phyloP scores from a whole-genome alignment of 1,139 yeast genomes.

The Kodamaea alishanica region DNA sequence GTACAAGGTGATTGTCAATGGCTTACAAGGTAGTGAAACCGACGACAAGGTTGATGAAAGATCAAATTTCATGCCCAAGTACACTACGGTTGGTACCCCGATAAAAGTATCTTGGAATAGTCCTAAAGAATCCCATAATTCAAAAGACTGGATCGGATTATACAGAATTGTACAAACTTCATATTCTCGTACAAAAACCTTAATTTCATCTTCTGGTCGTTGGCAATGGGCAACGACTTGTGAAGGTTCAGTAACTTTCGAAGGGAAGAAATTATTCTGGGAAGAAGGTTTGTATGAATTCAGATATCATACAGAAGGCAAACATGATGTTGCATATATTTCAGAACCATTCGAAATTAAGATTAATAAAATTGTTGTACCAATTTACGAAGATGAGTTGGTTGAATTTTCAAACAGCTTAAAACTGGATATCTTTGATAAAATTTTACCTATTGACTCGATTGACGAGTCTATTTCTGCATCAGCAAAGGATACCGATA shows the following conservation, averaged over 20 bases:
- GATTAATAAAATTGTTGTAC: slow-evolving; percentile 39
- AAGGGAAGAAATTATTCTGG: slow-evolving; percentile 53
- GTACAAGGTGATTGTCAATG: slow-evolving; percentile 27
- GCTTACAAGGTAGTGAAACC: slow-evolving; percentile 17
- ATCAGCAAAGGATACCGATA: slow-evolving; percentile 25
- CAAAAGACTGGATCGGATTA: slow-evolving; percentile 75
- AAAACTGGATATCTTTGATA: slow-evolving; percentile 30
- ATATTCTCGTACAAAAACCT: slow-evolving; percentile 55
- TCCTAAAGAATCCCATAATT: slow-evolving; percentile 42
- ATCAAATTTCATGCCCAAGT: slow-evolving; percentile 18
- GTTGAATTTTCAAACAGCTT: slow-evolving; percentile 31
- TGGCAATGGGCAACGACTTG: slow-evolving; percentile 56
- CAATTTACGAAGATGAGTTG: slow-evolving; percentile 19
- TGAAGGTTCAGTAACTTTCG: slow-evolving; percentile 52
- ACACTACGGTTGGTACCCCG: slow-evolving; percentile 46
- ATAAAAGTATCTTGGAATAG: slow-evolving; percentile 56
- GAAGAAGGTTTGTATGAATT: slow-evolving; percentile 74
- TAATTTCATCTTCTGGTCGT: slow-evolving; percentile 62
- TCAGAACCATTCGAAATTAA: slow-evolving; percentile 71
- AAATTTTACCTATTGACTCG: slow-evolving; percentile 25
- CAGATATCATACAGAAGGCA: slow-evolving; percentile 66
- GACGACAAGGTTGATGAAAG: slow-evolving; percentile 9
- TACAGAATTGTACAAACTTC: slow-evolving; percentile 65
- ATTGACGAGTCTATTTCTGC: slow-evolving; percentile 28
- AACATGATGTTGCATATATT: slow-evolving; percentile 67